A percentile compares a stretch with the other conserved stretches of the same genome.
phyloP scores from a whole-genome alignment of 306 rosid species.

The Vigna nakashimae region DNA sequence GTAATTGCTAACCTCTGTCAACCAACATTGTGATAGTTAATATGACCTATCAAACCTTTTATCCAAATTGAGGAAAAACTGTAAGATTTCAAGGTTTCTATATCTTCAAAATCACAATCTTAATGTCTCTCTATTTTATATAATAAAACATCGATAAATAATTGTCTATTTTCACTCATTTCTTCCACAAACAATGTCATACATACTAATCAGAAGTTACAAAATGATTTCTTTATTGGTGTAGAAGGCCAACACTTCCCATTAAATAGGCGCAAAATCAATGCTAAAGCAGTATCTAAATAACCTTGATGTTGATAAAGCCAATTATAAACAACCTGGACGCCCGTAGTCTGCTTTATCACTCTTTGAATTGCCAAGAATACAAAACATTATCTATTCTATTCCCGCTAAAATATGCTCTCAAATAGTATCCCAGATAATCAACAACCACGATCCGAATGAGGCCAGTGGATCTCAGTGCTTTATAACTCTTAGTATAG shows the following conservation, averaged over 20 bases:
- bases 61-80: too few relatives aligned
- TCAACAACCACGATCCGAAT: slow-evolving; percentile 18
- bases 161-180: background rate
- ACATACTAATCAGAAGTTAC: background rate
- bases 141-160: background rate
- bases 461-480: slow-evolving; percentile 10
- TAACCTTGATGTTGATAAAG: background rate
- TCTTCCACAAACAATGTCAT: background rate
- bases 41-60: too few relatives aligned
- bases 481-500: background rate
- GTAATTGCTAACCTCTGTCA: too few relatives aligned
- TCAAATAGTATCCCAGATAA: slow-evolving; percentile 15
- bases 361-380: slow-evolving; percentile 4
- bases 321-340: background rate
- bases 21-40: too few relatives aligned
- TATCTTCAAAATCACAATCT: too few relatives aligned
- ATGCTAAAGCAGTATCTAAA: background rate
- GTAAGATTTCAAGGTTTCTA: too few relatives aligned
- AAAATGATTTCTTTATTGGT: background rate
- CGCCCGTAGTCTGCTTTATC: background rate
- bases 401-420: background rate
- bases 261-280: background rate
- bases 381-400: background rate
- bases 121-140: too few relatives aligned
- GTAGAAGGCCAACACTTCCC: background rate